Evolutionary conservation across 495 filamentous ascomycete genomes (phyloP).

Genomic region (Aspergillus coremiiformis): DNA sequence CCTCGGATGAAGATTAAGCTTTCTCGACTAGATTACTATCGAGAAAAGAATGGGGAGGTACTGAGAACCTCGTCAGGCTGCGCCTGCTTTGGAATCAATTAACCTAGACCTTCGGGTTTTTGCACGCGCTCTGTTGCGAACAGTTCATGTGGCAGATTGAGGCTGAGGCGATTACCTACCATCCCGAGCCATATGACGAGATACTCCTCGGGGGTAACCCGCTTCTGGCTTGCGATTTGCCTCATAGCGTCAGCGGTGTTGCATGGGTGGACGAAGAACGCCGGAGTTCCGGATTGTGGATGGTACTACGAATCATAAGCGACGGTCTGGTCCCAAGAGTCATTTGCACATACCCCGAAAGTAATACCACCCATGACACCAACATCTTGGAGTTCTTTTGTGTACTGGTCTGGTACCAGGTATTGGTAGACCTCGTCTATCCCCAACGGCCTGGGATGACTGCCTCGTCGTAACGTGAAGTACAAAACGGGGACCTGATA

Average conservation of each 20-base stretch:
- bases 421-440: constrained; percentile 62
- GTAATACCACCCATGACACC: constrained; percentile 71
- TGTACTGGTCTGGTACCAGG: constrained; percentile 60
- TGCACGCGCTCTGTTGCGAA: constrained; percentile 20
- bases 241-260: constrained; percentile 72
- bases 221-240: constrained; percentile 37
- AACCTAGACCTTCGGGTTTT: constrained; percentile 6
- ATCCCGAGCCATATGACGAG: constrained; percentile 75
- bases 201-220: constrained; percentile 55
- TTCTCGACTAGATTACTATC: neutral
- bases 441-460: constrained; percentile 51
- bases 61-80: neutral
- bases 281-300: constrained; percentile 63
- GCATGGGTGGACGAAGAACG: constrained; percentile 82
- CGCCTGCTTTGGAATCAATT: constrained; percentile 5
- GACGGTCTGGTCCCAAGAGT: constrained; percentile 9
- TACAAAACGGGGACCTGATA: constrained; percentile 49
- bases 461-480: constrained; percentile 50
- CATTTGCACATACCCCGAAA: constrained; percentile 54
- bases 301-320: constrained; percentile 61
- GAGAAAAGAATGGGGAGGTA: neutral
- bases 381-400: constrained; percentile 45
- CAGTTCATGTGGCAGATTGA: constrained; percentile 56
- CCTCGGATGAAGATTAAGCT: constrained; percentile 44
- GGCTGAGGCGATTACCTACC: constrained; percentile 63